Evolutionary conservation across 306 rosid species (phyloP), one percentile per base, ranked within the genome.

Genomic region (Chamaecrista fasciculata): DNA sequence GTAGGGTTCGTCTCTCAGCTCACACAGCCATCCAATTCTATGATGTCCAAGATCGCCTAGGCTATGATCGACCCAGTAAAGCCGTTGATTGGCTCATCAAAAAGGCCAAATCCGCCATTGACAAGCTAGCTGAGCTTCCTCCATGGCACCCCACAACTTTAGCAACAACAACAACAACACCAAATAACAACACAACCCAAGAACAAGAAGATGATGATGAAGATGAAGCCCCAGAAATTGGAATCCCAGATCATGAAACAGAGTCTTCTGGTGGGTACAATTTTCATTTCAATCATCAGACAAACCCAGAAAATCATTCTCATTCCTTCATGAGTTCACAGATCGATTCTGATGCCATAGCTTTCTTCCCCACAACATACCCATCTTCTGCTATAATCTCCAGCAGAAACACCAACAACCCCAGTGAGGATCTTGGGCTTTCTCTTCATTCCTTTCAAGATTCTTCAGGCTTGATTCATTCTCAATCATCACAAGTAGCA

Each of bases 61-160:
- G 98, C 44, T 93, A 88, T 56, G 97, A 93, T 37, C 76, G 96
- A 26, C 96, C 97, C 6, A 93, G 96, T 76, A 90, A 86, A 49
- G 98, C 96, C 0, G 94, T 93, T 24, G 97, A 90, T 46, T 94
- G 97, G 97, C 97, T 94, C 57, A 90, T 94, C 78, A 88, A 82
- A 78, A 94, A 88, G 57, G 98, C 97, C 0, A 83, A 83, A 44
- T 44, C 80, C 20, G 76, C 98, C 70, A 94, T 90, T 69, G 96
- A 90, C 77, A 90, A 88, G 58, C 92, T 90, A 0, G 94, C 77
- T 0, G 86, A 87, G 81, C 93, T 93, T 21, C 96, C 98, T 1
- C 93, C 96, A 1, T 90, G 93, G 84, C 68, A 83, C 4, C 93
- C 98, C 5, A 72, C 68, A n/a, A n/a, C n/a, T n/a, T n/a, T n/a